Percentiles rank a stretch among this genome's conserved stretches.
These are phyloP conservation scores for Lachancea sp. DNA, from an alignment of 805 yeast genomes.

Conservation along the genomic window DNA sequence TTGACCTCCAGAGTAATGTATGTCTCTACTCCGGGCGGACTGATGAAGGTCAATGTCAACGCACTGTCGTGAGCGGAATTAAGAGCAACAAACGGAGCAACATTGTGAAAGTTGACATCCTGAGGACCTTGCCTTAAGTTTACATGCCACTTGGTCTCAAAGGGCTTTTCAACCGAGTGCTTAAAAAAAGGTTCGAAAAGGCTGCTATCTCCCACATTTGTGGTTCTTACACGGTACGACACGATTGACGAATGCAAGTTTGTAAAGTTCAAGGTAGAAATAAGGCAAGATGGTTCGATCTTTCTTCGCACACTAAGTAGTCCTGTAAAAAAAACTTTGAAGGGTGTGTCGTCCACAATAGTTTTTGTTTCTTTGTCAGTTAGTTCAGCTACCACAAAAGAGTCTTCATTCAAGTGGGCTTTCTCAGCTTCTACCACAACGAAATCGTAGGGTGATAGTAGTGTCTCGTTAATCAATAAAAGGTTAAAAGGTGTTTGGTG, in stretches of 20 bases:
- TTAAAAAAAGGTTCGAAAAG: slow-evolving; percentile 57
- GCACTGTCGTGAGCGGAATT: slow-evolving; percentile 18
- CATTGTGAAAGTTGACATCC: slow-evolving; percentile 48
- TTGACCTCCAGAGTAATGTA: slow-evolving; percentile 18
- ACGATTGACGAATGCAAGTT: slow-evolving; percentile 28
- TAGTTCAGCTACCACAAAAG: slow-evolving; percentile 23
- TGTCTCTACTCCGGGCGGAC: slow-evolving; percentile 19
- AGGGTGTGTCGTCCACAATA: slow-evolving; percentile 10
- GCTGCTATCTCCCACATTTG: slow-evolving; percentile 5
- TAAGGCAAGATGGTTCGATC: background rate
- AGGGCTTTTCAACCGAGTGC: slow-evolving; percentile 58
- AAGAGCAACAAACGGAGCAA: slow-evolving; percentile 61
- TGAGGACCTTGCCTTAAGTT: slow-evolving; percentile 38
- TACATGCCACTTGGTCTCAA: slow-evolving; percentile 76
- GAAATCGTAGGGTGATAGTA: slow-evolving; percentile 41
- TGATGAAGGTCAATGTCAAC: slow-evolving; percentile 18
- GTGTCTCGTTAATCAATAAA: slow-evolving; percentile 36
- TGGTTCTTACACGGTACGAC: slow-evolving; percentile 18
- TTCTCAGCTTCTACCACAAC: slow-evolving; percentile 41
- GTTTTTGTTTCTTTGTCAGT: background rate
- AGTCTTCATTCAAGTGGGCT: slow-evolving; percentile 9
- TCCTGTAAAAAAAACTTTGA: slow-evolving; percentile 12
- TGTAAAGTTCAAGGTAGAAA: slow-evolving; percentile 22
- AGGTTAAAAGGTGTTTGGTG: slow-evolving; percentile 42
- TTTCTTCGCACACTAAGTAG: background rate